A percentile compares a stretch with the other conserved stretches of the same genome.
Evolutionary conservation across 176 grass and related monocot species (phyloP).

Genomic region (Lolium multiflorum): DNA sequence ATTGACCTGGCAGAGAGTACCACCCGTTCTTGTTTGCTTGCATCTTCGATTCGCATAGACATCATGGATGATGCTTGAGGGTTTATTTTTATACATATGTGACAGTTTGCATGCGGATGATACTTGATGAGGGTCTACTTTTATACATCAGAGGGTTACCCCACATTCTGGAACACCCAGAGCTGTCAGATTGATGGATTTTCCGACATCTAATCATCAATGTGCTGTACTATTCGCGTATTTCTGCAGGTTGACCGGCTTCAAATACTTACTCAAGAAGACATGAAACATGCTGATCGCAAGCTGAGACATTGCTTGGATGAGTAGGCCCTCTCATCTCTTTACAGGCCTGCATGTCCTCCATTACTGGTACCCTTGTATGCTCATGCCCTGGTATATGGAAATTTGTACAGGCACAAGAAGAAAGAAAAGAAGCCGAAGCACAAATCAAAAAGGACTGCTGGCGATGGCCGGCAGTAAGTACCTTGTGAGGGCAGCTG

Average conservation of each 20-base stretch:
- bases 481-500: background rate
- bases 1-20: background rate
- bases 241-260: constrained; percentile 56
- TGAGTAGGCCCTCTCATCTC: constrained; percentile 50
- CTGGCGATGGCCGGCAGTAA: constrained; percentile 61
- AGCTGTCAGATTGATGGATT: background rate
- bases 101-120: background rate
- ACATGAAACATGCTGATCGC: constrained; percentile 73
- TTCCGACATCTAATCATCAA: background rate
- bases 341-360: background rate
- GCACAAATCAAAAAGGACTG: constrained; percentile 76
- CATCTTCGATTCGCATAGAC: background rate
- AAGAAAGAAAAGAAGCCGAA: constrained; percentile 82
- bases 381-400: constrained; percentile 10
- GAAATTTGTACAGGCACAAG: constrained; percentile 51
- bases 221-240: constrained; percentile 16
- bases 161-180: background rate
- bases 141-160: no score
- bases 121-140: background rate
- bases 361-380: background rate
- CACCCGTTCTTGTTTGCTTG: background rate
- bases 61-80: background rate
- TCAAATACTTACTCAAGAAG: constrained; percentile 59
- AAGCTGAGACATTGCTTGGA: constrained; percentile 81
- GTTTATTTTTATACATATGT: no score